Base-by-base conservation (phyloP, 106 monocot species). In the Dendrobium nobile region DNA sequence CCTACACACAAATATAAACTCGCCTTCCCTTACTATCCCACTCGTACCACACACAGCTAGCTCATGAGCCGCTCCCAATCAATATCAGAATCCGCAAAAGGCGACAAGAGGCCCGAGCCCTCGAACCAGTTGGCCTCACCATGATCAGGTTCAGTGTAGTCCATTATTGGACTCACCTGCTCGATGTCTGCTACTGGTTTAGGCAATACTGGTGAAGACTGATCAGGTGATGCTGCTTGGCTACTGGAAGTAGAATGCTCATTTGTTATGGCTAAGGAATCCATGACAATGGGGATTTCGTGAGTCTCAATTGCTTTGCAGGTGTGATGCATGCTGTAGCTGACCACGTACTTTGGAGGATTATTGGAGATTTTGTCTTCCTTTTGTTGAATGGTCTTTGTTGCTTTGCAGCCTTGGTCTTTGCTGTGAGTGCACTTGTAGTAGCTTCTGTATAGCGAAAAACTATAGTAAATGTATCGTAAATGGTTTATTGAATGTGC, bases 371-470 rank as follows among this genome's bases (percentile, higher is more conserved):
- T 51, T 11, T 51, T 51, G 40, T 84, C 72, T 0, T 31, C 42
- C 7, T 37, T 67, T 61, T 78, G 80, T 41, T 87, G 80, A 27
- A 87, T 80, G 3, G 77, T 47, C 80, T 80, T 87, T 3, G 79
- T 87, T 15, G 87, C 87, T 47, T 55, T 67, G 83, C 87, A 87
- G 5, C 77, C 61, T 37, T 77, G 77, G 7, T 83, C 83, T n/a
- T 83, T 68, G 40, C 47, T 77, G 44, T 84, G 59, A 11, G 83
- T 77, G 77, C 87, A 87, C 73, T 83, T 77, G 77, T 77, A 87
- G 77, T 87, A 84, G 47, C 83, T 83, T 77, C 87, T 86, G 75
- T 24, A 68, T 7, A 59, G 17, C 16, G 51, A 15, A 51, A 51
- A 15, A 15, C 24, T 15, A 16, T 37, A 68, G 13, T 31, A 19